phyloP scores from a whole-genome alignment of 73 alveolate species.

The Blepharisma japonicum region DNA sequence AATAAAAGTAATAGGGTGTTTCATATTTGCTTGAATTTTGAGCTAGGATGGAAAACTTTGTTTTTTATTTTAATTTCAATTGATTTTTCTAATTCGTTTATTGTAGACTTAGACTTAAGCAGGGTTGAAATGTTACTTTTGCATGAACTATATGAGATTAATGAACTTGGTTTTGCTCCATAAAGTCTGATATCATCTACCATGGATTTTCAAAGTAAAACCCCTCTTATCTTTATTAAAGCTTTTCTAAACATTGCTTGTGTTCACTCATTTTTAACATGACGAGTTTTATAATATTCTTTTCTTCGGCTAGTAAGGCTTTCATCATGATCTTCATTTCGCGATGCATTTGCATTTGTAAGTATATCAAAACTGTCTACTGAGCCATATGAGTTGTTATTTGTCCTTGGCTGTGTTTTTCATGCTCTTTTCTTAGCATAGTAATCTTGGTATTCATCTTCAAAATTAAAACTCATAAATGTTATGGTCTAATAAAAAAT shows the following conservation, averaged over 20 bases:
- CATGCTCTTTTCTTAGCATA: too few relatives aligned
- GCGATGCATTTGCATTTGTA: too few relatives aligned
- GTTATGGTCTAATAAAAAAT: too few relatives aligned
- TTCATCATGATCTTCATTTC: not conserved
- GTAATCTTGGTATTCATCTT: too few relatives aligned
- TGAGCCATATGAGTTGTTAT: too few relatives aligned
- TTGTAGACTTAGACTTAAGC: too few relatives aligned
- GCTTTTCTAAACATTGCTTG: constrained; percentile 2
- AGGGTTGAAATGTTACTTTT: not conserved
- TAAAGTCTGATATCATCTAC: not conserved
- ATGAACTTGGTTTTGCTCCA: not conserved
- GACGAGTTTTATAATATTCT: not conserved
- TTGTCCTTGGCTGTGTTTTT: too few relatives aligned
- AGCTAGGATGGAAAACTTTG: not conserved
- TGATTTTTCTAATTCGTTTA: not conserved
- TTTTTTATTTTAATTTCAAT: not conserved
- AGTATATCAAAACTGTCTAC: too few relatives aligned
- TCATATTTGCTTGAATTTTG: not conserved
- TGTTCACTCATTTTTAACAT: not conserved
- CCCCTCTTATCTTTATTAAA: not conserved
- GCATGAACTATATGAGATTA: not conserved
- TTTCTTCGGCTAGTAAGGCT: constrained; percentile 1
- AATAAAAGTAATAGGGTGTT: not conserved
- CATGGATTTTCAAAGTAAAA: not conserved
- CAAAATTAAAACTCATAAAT: too few relatives aligned